phyloP scores from a whole-genome alignment of 306 rosid species.

The Quillaja saponaria region DNA sequence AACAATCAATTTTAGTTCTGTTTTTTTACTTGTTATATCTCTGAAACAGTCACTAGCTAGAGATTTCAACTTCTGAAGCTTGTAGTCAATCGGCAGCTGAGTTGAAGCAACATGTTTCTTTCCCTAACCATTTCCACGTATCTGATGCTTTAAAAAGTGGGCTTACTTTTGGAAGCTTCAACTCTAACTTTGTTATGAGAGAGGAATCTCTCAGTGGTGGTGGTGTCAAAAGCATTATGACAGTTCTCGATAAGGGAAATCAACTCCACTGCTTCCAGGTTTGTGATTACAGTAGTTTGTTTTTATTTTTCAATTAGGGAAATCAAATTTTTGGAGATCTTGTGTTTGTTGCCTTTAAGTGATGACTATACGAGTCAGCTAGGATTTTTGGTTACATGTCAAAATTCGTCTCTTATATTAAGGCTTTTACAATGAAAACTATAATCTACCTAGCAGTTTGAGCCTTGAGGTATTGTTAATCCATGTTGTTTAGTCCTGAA shows the following conservation, averaged over 20 bases:
- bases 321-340: not conserved
- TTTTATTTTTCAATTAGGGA: conserved; percentile 18
- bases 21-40: conserved; percentile 30
- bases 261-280: conserved; percentile 60
- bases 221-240: conserved; percentile 29
- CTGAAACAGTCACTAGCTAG: conserved; percentile 49
- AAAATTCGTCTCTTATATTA: not conserved
- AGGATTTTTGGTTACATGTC: conserved; percentile 15
- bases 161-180: conserved; percentile 82
- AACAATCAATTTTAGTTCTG: conserved; percentile 2
- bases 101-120: conserved; percentile 59
- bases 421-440: not conserved
- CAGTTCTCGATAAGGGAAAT: conserved; percentile 40
- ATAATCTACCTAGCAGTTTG: not conserved
- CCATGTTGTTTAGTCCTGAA: too few species aligned
- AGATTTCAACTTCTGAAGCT: conserved; percentile 44
- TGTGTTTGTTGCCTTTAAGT: conserved; percentile 7
- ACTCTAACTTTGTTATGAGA: conserved; percentile 33
- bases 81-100: conserved; percentile 43
- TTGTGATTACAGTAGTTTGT: conserved; percentile 39
- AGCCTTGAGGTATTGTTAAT: not conserved
- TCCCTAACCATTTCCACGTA: conserved; percentile 79
- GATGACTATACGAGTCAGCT: conserved; percentile 13
- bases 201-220: conserved; percentile 38
- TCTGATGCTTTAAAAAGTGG: conserved; percentile 65